Evolutionary conservation across 2,329 filamentous ascomycete species (phyloP), one percentile per base, ranked within the genome.

Genomic region (Colletotrichum magnum): DNA sequence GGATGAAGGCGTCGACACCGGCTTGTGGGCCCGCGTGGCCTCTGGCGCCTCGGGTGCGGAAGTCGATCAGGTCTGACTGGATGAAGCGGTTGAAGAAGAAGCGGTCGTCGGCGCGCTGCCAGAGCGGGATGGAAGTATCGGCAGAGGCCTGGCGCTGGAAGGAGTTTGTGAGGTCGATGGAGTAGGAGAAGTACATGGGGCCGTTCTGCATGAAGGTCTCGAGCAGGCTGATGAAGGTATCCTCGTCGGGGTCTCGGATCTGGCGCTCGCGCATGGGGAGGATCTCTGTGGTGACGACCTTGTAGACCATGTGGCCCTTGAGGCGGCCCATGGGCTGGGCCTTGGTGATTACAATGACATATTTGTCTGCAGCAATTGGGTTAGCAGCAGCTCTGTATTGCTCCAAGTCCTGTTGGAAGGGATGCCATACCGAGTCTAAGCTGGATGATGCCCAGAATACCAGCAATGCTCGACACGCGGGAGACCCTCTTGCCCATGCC

Each of bases 21-120:
- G 92, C 87, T 76, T 97, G 94, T 28, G 91, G 86, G 0, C 91
- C 91, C 26, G 86, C 85, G 62, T 92, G 88, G 64, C 89, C 87
- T 71, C 92, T 84, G 48, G 87, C 87, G 52, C 89, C 89, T 43
- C 77, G 81, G 47, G 86, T 89, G 70, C 95, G 91, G 78, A 97
- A 97, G 79, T 97, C 90, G 76, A 98, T 97, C 68, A 99, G 83
- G 76, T 98, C 94, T 7, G 93, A 92, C 79, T 95, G 94, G 57
- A 98, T 88, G 80, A 97, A 97, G 72, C 92, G 92, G 82, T 99
- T 99, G 94, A 95, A 99, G 86, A 98, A 99, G 86, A 99, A 99
- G 72, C 96, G 94, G 79, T 98, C 95, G 80, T 99, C 96, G 72
- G 95, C 92, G 74, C 94, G 88, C 85, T 93, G 92, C 96, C 96